phyloP scores from a whole-genome alignment of 306 rosid genomes.

The Gastrolobium bilobum region DNA sequence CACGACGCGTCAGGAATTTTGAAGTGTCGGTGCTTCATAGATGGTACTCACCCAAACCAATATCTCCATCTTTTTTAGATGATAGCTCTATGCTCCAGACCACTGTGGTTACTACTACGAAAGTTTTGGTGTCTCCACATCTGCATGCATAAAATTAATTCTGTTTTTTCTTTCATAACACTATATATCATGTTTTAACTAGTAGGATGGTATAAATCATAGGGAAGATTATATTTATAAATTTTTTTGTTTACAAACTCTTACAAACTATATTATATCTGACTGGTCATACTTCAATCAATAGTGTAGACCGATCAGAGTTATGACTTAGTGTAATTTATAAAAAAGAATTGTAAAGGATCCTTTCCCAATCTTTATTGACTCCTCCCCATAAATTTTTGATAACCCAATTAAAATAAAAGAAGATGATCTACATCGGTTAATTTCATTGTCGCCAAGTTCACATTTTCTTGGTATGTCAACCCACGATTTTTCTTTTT shows the following conservation, averaged over 20 bases:
- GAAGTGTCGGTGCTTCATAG: too few species aligned
- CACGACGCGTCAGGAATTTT: too few species aligned
- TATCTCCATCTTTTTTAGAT: constrained; percentile 1
- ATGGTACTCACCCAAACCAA: constrained; percentile 49
- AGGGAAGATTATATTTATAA: too few species aligned
- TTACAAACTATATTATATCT: too few species aligned
- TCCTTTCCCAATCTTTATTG: too few species aligned
- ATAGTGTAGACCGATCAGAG: too few species aligned
- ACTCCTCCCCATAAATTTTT: background rate
- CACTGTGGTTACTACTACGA: constrained; percentile 50
- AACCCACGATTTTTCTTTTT: too few species aligned
- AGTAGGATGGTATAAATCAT: background rate
- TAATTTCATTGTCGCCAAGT: background rate
- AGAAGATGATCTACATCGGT: background rate
- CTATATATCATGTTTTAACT: background rate
- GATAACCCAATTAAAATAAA: background rate
- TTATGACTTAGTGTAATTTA: too few species aligned
- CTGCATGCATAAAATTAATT: constrained; percentile 18
- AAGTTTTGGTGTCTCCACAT: constrained; percentile 45
- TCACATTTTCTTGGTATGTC: background rate
- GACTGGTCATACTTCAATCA: too few species aligned
- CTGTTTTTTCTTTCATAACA: background rate
- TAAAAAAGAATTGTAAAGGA: too few species aligned
- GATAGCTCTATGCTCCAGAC: constrained; percentile 42
- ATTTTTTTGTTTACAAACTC: too few species aligned